Conservation (phyloP, 768 basidiomycete species). For the Paxillus involutus region DNA sequence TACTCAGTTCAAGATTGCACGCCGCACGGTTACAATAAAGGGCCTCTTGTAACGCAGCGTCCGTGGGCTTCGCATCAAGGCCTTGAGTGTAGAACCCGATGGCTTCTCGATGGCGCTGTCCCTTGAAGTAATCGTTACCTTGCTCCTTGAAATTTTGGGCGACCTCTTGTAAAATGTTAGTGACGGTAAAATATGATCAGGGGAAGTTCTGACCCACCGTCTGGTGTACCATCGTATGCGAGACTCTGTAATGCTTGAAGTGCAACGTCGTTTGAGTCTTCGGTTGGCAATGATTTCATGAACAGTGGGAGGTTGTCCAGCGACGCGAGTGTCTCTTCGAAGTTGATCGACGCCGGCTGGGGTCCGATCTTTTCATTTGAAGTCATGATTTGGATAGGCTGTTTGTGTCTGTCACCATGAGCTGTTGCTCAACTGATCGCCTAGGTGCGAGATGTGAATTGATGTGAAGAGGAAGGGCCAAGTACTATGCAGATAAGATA, state of each 20-base stretch:
- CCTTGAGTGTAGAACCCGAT: slow-evolving; percentile 89
- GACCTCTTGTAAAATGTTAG: slow-evolving; percentile 54
- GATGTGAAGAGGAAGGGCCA: not conserved
- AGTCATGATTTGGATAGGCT: slow-evolving; percentile 11
- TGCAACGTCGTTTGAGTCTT: slow-evolving; percentile 58
- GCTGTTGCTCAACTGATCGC: too few relatives aligned
- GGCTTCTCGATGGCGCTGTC: slow-evolving; percentile 86
- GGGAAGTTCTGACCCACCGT: slow-evolving; percentile 63
- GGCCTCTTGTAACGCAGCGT: slow-evolving; percentile 55
- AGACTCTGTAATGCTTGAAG: slow-evolving; percentile 85
- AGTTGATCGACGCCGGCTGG: slow-evolving; percentile 17
- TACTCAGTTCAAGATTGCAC: slow-evolving; percentile 87
- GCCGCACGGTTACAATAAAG: slow-evolving; percentile 90
- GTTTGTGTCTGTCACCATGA: not conserved
- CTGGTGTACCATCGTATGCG: slow-evolving; percentile 86
- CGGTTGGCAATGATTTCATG: slow-evolving; percentile 83
- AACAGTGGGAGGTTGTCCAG: slow-evolving; percentile 83
- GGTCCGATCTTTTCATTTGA: slow-evolving; percentile 21
- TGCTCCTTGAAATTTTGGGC: slow-evolving; percentile 93
- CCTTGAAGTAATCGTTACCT: slow-evolving; percentile 92
- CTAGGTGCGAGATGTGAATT: not conserved
- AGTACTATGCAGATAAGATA: slow-evolving; percentile 17
- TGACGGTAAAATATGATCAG: not conserved
- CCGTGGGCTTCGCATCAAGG: slow-evolving; percentile 78
- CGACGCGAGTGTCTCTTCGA: slow-evolving; percentile 38